Percentiles rank a stretch among this genome's conserved stretches.
Evolutionary conservation across 2,329 filamentous ascomycete genomes (phyloP).

Genomic region (Colletotrichum gloeosporioides): DNA sequence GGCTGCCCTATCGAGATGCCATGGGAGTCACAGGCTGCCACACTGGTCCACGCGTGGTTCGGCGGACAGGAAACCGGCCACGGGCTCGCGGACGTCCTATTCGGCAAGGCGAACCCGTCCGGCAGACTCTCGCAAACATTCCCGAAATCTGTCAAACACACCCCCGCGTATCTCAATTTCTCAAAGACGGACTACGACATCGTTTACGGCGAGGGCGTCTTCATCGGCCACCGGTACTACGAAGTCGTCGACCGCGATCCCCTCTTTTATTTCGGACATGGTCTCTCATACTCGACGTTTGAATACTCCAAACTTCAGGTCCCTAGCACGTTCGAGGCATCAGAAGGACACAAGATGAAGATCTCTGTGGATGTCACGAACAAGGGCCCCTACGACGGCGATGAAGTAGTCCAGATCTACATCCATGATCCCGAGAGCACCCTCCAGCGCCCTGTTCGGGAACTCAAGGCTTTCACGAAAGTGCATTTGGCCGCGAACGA

Average conservation of each 20-base stretch:
- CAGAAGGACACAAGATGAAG: constrained; percentile 47
- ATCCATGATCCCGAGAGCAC: constrained; percentile 43
- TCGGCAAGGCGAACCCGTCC: constrained; percentile 75
- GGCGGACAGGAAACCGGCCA: constrained; percentile 88
- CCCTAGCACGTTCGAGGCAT: constrained; percentile 30
- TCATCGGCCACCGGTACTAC: constrained; percentile 82
- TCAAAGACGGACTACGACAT: constrained; percentile 72
- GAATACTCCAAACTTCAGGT: constrained; percentile 55
- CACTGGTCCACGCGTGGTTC: constrained; percentile 81
- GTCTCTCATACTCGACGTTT: constrained; percentile 80
- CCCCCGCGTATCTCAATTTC: constrained; percentile 79
- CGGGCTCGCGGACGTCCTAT: constrained; percentile 78
- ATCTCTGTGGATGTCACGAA: constrained; percentile 17
- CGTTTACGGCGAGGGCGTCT: constrained; percentile 81
- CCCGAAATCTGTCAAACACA: constrained; percentile 70
- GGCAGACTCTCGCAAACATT: constrained; percentile 79
- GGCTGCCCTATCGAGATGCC: constrained; percentile 79
- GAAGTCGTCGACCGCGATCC: constrained; percentile 70
- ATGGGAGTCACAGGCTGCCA: constrained; percentile 62
- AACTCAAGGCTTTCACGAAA: constrained; percentile 72
- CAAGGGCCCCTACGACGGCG: constrained; percentile 2
- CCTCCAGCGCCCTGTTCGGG: constrained; percentile 63
- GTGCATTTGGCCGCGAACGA: constrained; percentile 65
- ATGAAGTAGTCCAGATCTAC: constrained; percentile 60
- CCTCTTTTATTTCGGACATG: constrained; percentile 81